phyloP scores from a whole-genome alignment of 2,329 filamentous ascomycete genomes.

The Microdochium bolleyi region DNA sequence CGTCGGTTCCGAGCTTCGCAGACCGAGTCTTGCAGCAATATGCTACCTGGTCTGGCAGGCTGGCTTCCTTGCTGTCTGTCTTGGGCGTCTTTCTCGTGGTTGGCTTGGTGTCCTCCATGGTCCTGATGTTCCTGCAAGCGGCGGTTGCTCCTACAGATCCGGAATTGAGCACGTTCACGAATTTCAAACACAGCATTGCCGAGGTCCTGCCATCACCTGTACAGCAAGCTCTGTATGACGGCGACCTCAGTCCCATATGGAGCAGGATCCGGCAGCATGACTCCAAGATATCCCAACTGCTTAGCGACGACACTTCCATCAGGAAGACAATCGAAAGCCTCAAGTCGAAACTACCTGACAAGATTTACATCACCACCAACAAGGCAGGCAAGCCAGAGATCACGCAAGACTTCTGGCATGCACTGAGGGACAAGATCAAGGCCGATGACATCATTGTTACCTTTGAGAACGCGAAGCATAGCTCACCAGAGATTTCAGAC shows the following conservation, averaged over 20 bases:
- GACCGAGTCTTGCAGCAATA: not conserved
- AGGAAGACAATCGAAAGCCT: slow-evolving; percentile 28
- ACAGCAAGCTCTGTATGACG: not conserved
- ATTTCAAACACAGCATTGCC: slow-evolving; percentile 3
- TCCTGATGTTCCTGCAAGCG: not conserved
- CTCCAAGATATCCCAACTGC: slow-evolving; percentile 16
- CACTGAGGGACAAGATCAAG: slow-evolving; percentile 46
- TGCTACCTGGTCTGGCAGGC: not conserved
- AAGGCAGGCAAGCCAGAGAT: slow-evolving; percentile 45
- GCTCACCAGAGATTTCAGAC: slow-evolving; percentile 32
- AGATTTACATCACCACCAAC: slow-evolving; percentile 46
- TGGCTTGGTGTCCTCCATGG: not conserved
- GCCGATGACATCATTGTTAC: slow-evolving; percentile 38
- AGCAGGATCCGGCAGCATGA: slow-evolving; percentile 18
- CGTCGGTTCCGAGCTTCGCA: not conserved
- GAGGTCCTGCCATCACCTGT: slow-evolving; percentile 11
- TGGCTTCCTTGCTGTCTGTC: not conserved
- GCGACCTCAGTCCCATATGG: slow-evolving; percentile 2
- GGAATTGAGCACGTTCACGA: not conserved
- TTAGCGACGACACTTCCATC: slow-evolving; percentile 23
- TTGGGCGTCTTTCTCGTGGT: not conserved
- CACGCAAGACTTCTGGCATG: slow-evolving; percentile 56
- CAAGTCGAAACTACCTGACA: slow-evolving; percentile 42
- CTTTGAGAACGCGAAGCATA: slow-evolving; percentile 29
- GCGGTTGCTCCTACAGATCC: not conserved